Evolutionary conservation across 257 asterid genomes (phyloP), one percentile per base, ranked within the genome.

Genomic region (Thymus quinquecostatus): DNA sequence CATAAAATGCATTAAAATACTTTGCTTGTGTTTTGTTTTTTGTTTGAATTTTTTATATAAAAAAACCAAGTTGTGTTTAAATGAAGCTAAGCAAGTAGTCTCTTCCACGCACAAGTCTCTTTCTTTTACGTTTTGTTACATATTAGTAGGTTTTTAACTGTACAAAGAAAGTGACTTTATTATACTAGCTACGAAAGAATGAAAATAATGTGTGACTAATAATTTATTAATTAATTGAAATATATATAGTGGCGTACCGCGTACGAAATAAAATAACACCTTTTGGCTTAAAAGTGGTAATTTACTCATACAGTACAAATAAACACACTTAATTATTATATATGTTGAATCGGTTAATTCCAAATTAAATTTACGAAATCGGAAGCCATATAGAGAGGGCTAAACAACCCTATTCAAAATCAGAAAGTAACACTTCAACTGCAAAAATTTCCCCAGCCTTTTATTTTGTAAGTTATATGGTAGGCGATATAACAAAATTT

Each of bases 201-300:
- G 43, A 58, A 30, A 32, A 58, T 11, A 59, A 59, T 11, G 45
- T 5, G 64, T 10, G 45, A 3, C 5, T n/a, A n/a, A n/a, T n/a
- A n/a, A n/a, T n/a, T n/a, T n/a, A n/a, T 59, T 59, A 33, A 34
- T 59, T 59, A 59, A 59, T 33, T 32, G 28, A 59, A 34, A 12
- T 10, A 58, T 41, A 58, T n/a, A n/a, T n/a, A n/a, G n/a, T n/a
- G n/a, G n/a, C n/a, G 33, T 58, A 44, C 33, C 28, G 28, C 14
- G 40, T 56, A 56, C 40, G 29, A 55, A 29, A 55, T 55, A 55
- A 55, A 55, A 10, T 0, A 27, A 21, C 60, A 8, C 36, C 28
- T 27, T 21, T 8, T 8, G 36, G 36, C 6, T 21, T 27, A 27
- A 21, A 51, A 8, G 5, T 12, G 4, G 54, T 12, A 12, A 12